Percentiles rank a stretch among this genome's conserved stretches.
Evolutionary conservation across 2,329 filamentous ascomycete genomes (phyloP).

Genomic region (Hymenoscyphus linearis): DNA sequence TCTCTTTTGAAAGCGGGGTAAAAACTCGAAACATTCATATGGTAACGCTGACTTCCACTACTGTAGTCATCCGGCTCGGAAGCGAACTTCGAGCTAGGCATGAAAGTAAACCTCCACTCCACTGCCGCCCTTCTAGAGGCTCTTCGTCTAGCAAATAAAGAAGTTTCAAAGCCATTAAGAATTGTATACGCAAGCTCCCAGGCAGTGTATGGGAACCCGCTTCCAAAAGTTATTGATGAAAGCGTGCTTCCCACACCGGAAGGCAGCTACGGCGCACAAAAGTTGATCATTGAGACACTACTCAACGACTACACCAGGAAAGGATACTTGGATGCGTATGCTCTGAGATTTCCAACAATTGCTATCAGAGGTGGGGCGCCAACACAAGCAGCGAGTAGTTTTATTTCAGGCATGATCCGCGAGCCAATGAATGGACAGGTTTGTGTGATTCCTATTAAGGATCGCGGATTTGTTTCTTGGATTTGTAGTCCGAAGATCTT

Average conservation of each 20-base stretch:
- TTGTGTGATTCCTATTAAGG: slow-evolving; percentile 48
- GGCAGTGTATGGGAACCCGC: slow-evolving; percentile 54
- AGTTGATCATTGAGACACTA: slow-evolving; percentile 55
- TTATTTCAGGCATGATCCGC: slow-evolving; percentile 56
- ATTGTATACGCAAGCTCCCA: slow-evolving; percentile 55
- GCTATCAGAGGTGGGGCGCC: slow-evolving; percentile 55
- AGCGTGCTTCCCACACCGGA: slow-evolving; percentile 46
- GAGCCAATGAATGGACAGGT: slow-evolving; percentile 51
- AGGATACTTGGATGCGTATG: slow-evolving; percentile 51
- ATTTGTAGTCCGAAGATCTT: slow-evolving; percentile 49
- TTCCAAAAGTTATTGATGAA: slow-evolving; percentile 44
- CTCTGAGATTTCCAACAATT: slow-evolving; percentile 54
- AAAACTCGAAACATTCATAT: no score
- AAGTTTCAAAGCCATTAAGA: slow-evolving; percentile 30
- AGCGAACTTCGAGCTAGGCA: slow-evolving; percentile 48
- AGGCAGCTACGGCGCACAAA: slow-evolving; percentile 56
- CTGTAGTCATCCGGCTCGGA: slow-evolving; percentile 54
- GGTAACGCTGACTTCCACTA: no score
- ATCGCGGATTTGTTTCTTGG: slow-evolving; percentile 47
- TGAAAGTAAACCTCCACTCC: slow-evolving; percentile 54
- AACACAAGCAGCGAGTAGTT: slow-evolving; percentile 55
- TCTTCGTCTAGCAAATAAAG: slow-evolving; percentile 34
- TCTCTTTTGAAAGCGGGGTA: no score
- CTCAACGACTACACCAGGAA: slow-evolving; percentile 53
- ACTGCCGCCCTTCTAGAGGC: slow-evolving; percentile 49